Base-by-base conservation (phyloP, 148 eudicot genomes). In the Rhododendron ferrugineum region DNA sequence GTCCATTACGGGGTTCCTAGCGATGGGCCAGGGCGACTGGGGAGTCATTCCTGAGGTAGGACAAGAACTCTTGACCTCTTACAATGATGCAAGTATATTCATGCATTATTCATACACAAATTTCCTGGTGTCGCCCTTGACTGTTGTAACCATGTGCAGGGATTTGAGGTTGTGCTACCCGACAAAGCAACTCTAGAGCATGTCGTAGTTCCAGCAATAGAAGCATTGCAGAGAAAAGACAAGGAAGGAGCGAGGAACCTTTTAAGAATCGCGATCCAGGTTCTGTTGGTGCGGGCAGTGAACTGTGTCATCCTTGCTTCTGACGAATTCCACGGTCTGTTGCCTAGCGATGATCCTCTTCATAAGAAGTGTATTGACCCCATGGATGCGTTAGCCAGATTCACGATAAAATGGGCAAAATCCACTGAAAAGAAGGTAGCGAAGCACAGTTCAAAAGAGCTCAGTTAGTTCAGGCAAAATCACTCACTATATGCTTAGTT, bases 271-370 rank as follows among this genome's bases (percentile, higher is more conserved):
- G 93, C 94, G 0, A 85, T 93, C 42, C 94, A 91, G 46, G 46
- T 89, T 50, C 94, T 93, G 72, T 80, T 92, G 49, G 91, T 93
- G 28, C 88, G 89, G 80, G 93, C 90, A 37, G 96, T 88, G 52
- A 93, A 93, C 79, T 79, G 50, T n/a, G 91, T 93, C 60, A 89
- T 93, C 70, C 87, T 93, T 83, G 93, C 93, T 47, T 90, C 91
- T 15, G 94, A 93, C 77, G 94, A 93, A 54, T 32, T 93, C 28
- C 91, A 88, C 9, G 86, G 90, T 79, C 80, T 93, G 46, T 86
- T 92, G 86, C 93, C 96, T 7, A 66, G 79, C 0, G 90, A 90
- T 28, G 96, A 93, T 82, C 96, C 96, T 56, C 94, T 93, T 84
- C 83, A 82, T 16, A 92, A 88, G 87, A 91, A 87, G 85, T 93